A percentile compares a stretch with the other conserved stretches of the same genome.
These are phyloP conservation scores for Colletotrichum chlorophyti DNA, from an alignment of 2,329 filamentous ascomycete species.

Conservation along the genomic window DNA sequence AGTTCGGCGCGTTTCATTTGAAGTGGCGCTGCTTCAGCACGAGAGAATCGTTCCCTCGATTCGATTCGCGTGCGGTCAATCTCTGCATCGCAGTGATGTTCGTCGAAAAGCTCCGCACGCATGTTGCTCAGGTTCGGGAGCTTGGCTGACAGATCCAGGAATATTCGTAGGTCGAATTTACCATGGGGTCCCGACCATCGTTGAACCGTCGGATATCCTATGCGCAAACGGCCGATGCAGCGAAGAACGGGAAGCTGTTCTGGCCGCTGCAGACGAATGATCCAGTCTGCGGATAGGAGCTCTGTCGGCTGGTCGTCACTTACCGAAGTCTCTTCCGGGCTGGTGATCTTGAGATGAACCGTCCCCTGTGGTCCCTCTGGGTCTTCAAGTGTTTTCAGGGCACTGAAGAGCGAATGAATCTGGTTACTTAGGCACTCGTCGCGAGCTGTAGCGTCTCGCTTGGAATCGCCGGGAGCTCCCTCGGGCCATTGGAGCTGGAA, in stretches of 20 bases:
- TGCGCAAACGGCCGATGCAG: neutral
- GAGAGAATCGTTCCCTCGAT: neutral
- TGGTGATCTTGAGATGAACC: neutral
- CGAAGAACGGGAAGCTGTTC: neutral
- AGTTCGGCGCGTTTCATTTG: neutral
- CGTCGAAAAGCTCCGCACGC: neutral
- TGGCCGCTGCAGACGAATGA: neutral
- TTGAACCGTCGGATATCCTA: neutral
- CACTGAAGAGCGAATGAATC: neutral
- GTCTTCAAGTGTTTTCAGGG: neutral
- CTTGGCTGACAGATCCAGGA: neutral
- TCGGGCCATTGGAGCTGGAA: neutral
- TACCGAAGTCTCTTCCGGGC: neutral
- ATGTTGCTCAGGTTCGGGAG: neutral
- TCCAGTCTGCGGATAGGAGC: neutral
- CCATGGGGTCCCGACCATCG: neutral
- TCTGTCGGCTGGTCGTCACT: neutral
- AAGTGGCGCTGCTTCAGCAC: neutral
- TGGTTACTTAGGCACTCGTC: neutral
- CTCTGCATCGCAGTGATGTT: constrained; percentile 1
- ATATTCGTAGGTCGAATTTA: neutral
- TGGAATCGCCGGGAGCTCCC: neutral
- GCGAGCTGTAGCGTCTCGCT: neutral
- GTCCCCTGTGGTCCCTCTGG: neutral
- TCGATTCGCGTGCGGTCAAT: neutral